Evolutionary conservation across 1,284 basidiomycete species (phyloP).

Genomic region (Pisolithus thermaeus): DNA sequence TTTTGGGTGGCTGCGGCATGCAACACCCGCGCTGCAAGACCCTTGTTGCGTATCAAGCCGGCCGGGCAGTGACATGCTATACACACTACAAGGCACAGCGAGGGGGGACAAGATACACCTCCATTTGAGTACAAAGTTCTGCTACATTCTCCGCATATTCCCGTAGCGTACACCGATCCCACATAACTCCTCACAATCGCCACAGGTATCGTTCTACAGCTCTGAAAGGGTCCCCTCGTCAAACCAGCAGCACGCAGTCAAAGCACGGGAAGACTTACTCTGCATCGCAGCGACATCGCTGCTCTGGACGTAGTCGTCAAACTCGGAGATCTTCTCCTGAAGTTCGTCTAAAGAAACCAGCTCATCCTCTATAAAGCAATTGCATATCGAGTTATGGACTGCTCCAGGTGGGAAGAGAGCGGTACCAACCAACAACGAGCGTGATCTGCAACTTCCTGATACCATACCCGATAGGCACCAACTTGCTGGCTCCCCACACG

Average conservation of each 20-base stretch:
- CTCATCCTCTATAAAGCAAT: slow-evolving; percentile 69
- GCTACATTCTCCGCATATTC: neutral
- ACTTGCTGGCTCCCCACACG: slow-evolving; percentile 89
- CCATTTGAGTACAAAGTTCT: no score
- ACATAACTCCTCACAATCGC: neutral
- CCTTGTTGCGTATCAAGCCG: neutral
- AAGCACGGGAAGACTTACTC: slow-evolving; percentile 45
- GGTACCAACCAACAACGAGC: slow-evolving; percentile 79
- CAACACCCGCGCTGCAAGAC: neutral
- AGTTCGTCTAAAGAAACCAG: slow-evolving; percentile 93
- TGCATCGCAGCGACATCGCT: slow-evolving; percentile 89
- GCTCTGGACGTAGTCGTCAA: slow-evolving; percentile 96
- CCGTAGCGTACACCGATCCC: neutral
- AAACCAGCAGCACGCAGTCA: neutral
- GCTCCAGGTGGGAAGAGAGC: neutral
- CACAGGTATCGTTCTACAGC: slow-evolving; percentile 8
- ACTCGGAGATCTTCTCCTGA: slow-evolving; percentile 82
- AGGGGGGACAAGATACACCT: no score
- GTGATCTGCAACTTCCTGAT: slow-evolving; percentile 92
- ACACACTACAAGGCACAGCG: neutral
- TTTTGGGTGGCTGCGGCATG: neutral
- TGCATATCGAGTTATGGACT: neutral
- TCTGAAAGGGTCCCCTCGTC: slow-evolving; percentile 14
- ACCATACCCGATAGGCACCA: slow-evolving; percentile 93
- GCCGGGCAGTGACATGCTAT: neutral